Evolutionary conservation across 2,329 filamentous ascomycete genomes (phyloP).

Genomic region (Botrytis deweyae): DNA sequence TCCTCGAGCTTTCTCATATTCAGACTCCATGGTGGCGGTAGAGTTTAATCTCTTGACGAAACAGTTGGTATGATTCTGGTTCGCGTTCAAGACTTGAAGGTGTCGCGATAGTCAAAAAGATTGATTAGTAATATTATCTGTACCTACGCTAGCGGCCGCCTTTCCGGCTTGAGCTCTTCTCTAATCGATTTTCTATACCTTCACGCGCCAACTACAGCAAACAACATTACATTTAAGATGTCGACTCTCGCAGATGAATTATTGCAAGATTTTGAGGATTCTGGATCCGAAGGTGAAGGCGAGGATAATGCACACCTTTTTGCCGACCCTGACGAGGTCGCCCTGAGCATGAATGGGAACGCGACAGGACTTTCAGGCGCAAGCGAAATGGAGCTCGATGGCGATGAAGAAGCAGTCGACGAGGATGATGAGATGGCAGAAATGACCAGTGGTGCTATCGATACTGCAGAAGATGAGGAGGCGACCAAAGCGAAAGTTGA

Average conservation of each 20-base stretch:
- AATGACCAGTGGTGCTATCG: slow-evolving; percentile 40
- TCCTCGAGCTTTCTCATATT: slow-evolving; percentile 59
- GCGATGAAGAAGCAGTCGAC: slow-evolving; percentile 57
- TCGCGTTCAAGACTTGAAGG: slow-evolving; percentile 13
- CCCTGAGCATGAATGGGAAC: slow-evolving; percentile 40
- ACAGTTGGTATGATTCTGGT: slow-evolving; percentile 17
- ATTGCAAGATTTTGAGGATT: slow-evolving; percentile 86
- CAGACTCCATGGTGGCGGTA: slow-evolving; percentile 69
- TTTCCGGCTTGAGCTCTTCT: slow-evolving; percentile 6
- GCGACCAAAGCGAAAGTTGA: slow-evolving; percentile 77
- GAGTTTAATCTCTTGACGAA: background rate
- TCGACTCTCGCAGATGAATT: slow-evolving; percentile 91
- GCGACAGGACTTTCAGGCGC: slow-evolving; percentile 38
- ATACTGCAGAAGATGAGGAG: slow-evolving; percentile 57
- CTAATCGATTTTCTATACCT: slow-evolving; percentile 9
- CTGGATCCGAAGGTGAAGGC: slow-evolving; percentile 71
- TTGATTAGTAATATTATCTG: background rate
- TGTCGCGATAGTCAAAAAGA: slow-evolving; percentile 7
- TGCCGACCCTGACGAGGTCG: slow-evolving; percentile 44
- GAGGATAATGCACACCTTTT: slow-evolving; percentile 51
- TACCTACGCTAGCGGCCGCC: slow-evolving; percentile 28
- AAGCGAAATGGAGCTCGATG: slow-evolving; percentile 58
- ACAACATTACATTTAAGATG: slow-evolving; percentile 51
- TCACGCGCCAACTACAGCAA: slow-evolving; percentile 13
- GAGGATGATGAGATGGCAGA: slow-evolving; percentile 59